Evolutionary conservation across 2,329 filamentous ascomycete species (phyloP).

Genomic region (Colletotrichum euphorbiae): DNA sequence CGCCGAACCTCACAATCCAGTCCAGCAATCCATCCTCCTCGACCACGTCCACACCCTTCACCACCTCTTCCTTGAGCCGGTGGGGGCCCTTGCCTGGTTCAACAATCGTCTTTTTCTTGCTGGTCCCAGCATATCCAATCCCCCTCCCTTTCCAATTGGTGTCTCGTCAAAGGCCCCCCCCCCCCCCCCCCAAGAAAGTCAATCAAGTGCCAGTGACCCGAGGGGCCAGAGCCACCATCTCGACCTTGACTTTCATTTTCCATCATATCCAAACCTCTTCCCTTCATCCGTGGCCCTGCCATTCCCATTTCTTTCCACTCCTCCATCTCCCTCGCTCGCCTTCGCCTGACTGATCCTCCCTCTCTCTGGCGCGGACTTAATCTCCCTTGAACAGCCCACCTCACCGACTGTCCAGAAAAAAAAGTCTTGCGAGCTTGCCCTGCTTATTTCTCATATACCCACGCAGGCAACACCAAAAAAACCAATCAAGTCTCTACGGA

Average conservation of each 20-base stretch:
- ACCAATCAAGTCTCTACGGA: slow-evolving; percentile 1
- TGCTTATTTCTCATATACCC: slow-evolving; percentile 35
- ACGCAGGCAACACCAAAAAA: slow-evolving; percentile 28
- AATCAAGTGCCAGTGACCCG: slow-evolving; percentile 40
- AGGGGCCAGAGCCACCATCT: slow-evolving; percentile 36
- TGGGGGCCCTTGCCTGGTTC: slow-evolving; percentile 40
- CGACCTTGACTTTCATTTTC: slow-evolving; percentile 34
- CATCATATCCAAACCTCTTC: slow-evolving; percentile 40
- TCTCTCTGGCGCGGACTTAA: slow-evolving; percentile 38
- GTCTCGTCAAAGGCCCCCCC: slow-evolving; percentile 35
- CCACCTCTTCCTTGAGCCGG: slow-evolving; percentile 37
- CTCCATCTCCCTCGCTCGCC: slow-evolving; percentile 38
- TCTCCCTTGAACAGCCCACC: slow-evolving; percentile 37
- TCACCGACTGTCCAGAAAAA: slow-evolving; percentile 28
- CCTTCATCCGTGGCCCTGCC: slow-evolving; percentile 34
- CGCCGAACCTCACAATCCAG: background rate
- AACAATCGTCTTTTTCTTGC: slow-evolving; percentile 41
- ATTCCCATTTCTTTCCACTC: slow-evolving; percentile 25
- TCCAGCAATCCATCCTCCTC: background rate
- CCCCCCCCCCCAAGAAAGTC: slow-evolving; percentile 38
- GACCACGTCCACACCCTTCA: slow-evolving; percentile 23
- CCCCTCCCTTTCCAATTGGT: slow-evolving; percentile 23
- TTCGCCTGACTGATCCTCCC: slow-evolving; percentile 37
- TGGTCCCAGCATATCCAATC: slow-evolving; percentile 35
- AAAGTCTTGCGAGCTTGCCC: slow-evolving; percentile 33